Percentiles rank a stretch among this genome's conserved stretches.
These are phyloP conservation scores for Coemansia sp. DNA, from an alignment of 192 early-diverging fungal genomes.

Conservation along the genomic window DNA sequence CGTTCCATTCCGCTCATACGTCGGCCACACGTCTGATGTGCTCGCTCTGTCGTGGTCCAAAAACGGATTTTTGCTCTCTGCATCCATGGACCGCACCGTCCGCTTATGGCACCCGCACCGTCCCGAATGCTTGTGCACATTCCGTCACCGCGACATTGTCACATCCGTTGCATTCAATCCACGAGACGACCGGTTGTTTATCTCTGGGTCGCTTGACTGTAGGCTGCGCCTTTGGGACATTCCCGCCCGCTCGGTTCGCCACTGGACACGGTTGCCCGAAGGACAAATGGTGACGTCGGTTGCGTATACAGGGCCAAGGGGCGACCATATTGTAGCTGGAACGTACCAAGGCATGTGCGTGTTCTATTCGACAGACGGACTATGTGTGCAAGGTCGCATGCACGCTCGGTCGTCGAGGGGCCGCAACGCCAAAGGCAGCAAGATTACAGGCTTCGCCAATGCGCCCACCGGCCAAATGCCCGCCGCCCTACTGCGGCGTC, in stretches of 20 bases:
- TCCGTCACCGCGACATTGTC: conserved; percentile 75
- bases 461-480: conserved; percentile 26
- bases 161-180: conserved; percentile 80
- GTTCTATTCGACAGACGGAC: conserved; percentile 77
- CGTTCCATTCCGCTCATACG: conserved; percentile 69
- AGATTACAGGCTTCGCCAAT: conserved; percentile 77
- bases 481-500: conserved; percentile 53
- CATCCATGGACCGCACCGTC: conserved; percentile 81
- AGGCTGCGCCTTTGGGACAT: conserved; percentile 82
- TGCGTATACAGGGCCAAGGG: conserved; percentile 67
- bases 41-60: conserved; percentile 70
- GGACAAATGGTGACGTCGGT: conserved; percentile 76
- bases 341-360: conserved; percentile 72
- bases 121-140: conserved; percentile 72
- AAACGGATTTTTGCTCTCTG: conserved; percentile 76
- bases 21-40: conserved; percentile 71
- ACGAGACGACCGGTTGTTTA: conserved; percentile 74
- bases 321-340: conserved; percentile 69
- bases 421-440: conserved; percentile 61
- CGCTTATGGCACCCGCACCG: conserved; percentile 79
- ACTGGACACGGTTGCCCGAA: conserved; percentile 72
- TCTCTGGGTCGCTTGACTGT: conserved; percentile 77
- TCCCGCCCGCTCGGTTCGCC: conserved; percentile 67
- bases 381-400: conserved; percentile 83
- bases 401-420: conserved; percentile 60